Conservation (phyloP, 441 rosid genomes). For the Populus trichocarpa region DNA sequence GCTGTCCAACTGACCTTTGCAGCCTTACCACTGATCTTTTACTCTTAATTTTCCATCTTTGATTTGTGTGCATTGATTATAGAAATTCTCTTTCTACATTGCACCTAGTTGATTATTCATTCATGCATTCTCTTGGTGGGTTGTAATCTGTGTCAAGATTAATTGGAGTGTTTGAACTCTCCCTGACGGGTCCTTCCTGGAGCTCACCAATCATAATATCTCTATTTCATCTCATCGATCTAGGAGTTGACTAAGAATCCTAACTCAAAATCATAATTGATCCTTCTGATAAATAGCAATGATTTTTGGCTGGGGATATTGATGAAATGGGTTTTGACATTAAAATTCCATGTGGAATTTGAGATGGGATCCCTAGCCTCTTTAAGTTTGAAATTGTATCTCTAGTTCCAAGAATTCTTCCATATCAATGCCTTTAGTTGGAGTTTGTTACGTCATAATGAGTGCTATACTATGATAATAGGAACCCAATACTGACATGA, state of each 20-base stretch:
- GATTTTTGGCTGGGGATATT: background rate
- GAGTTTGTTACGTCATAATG: background rate
- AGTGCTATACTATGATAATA: background rate
- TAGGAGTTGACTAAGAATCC: background rate
- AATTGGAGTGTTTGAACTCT: background rate
- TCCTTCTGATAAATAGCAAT: background rate
- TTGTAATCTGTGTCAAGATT: background rate
- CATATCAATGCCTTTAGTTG: background rate
- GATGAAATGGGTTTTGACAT: background rate
- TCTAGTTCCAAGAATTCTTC: background rate
- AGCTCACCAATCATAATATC: background rate
- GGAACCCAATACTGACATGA: background rate
- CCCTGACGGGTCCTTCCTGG: background rate
- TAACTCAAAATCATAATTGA: background rate
- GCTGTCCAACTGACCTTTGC: conserved; percentile 4
- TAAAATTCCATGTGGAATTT: background rate
- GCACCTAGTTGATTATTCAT: background rate
- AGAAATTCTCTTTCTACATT: background rate
- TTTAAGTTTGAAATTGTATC: background rate
- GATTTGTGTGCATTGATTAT: background rate
- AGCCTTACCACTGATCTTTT: background rate
- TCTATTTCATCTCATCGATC: background rate
- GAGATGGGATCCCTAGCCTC: background rate
- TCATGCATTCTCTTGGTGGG: background rate
- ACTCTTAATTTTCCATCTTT: background rate